These are phyloP conservation scores for Fusarium torulosum DNA, from an alignment of 2,329 filamentous ascomycete species.

Conservation along the genomic window DNA sequence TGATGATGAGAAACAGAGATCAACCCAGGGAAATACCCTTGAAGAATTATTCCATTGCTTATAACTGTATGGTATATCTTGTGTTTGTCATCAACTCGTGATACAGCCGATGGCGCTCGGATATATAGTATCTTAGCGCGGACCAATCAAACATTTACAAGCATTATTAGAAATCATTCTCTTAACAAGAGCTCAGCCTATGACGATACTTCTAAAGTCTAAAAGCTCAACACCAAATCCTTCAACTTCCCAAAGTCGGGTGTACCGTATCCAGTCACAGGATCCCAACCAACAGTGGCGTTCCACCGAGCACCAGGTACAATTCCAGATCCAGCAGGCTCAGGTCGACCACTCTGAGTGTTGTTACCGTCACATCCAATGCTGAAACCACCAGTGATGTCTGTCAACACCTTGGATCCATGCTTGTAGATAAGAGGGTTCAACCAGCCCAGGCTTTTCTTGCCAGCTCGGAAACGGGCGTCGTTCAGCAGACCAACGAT, in stretches of 20 bases:
- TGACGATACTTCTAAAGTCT: background rate
- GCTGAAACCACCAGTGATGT: conserved; percentile 51
- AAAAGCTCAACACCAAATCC: conserved; percentile 19
- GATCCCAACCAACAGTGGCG: conserved; percentile 42
- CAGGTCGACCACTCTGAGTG: conserved; percentile 26
- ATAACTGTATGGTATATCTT: too few relatives aligned
- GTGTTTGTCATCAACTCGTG: background rate
- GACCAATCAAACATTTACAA: background rate
- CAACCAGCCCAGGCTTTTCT: conserved; percentile 61
- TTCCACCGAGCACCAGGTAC: conserved; percentile 41
- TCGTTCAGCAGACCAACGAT: conserved; percentile 64
- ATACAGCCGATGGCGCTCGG: background rate
- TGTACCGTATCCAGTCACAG: conserved; percentile 37
- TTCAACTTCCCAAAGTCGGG: conserved; percentile 43
- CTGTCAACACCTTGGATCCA: conserved; percentile 33
- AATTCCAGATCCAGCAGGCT: conserved; percentile 28
- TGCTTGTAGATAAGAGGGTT: conserved; percentile 60
- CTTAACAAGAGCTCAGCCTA: background rate
- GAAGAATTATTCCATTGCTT: too few relatives aligned
- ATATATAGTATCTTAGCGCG: background rate
- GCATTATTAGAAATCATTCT: background rate
- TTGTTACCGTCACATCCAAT: conserved; percentile 50
- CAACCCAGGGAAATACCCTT: too few relatives aligned
- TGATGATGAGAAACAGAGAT: too few relatives aligned
- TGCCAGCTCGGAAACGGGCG: conserved; percentile 57